Percentiles rank a stretch among this genome's conserved stretches.
These are phyloP conservation scores for Colletotrichum sp. DNA, from an alignment of 2,329 filamentous ascomycete genomes.

Conservation along the genomic window DNA sequence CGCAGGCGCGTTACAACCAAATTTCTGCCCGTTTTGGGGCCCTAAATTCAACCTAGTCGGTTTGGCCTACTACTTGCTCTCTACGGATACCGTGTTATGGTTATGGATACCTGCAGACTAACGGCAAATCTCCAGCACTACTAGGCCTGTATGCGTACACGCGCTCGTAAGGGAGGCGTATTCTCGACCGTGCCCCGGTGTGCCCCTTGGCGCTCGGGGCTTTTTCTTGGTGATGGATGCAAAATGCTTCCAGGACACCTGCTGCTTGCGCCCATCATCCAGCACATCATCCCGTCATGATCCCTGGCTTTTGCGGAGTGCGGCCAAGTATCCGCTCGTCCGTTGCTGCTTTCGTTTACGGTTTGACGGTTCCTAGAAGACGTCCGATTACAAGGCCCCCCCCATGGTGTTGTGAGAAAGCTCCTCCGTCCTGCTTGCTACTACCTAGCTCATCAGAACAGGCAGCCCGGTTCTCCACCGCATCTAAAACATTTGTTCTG, in stretches of 20 bases:
- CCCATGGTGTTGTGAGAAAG: background rate
- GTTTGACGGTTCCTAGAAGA: background rate
- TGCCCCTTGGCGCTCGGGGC: background rate
- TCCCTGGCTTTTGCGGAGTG: background rate
- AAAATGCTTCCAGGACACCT: background rate
- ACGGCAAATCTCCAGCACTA: background rate
- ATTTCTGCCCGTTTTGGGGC: background rate
- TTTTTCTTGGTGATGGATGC: background rate
- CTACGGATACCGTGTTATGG: background rate
- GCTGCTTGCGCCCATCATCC: background rate
- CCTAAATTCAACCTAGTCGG: background rate
- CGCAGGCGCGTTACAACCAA: background rate
- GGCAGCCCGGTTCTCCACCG: background rate
- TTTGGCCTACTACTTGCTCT: background rate
- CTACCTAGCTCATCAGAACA: background rate
- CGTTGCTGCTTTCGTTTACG: background rate
- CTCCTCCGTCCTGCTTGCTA: background rate
- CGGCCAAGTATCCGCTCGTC: background rate
- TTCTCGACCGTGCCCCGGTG: background rate
- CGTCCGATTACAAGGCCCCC: background rate
- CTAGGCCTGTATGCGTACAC: background rate
- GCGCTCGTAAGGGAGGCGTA: background rate
- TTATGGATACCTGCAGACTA: background rate
- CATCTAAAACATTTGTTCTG: slow-evolving; percentile 12
- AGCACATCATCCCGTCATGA: background rate